A percentile compares a stretch with the other conserved stretches of the same genome.
Conservation (phyloP, 2,329 filamentous ascomycete species). For the Hyphodiscus sp. region DNA sequence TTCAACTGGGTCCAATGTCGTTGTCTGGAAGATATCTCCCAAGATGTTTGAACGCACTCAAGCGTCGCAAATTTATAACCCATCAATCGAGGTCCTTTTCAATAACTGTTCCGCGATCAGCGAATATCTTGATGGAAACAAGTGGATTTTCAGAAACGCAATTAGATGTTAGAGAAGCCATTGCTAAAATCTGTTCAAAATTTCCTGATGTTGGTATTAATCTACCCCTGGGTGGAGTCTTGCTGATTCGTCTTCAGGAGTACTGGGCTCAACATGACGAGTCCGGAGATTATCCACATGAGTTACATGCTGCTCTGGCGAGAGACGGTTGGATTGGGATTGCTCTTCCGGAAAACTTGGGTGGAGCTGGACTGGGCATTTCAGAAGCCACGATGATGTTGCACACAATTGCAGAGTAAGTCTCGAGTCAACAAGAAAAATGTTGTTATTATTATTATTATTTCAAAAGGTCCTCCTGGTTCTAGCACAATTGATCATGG, state of each 20-base stretch:
- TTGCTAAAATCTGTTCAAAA: slow-evolving; percentile 59
- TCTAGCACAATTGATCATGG: no score
- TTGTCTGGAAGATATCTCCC: slow-evolving; percentile 11
- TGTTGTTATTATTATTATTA: no score
- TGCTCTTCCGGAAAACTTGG: slow-evolving; percentile 66
- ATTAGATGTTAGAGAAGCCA: slow-evolving; percentile 63
- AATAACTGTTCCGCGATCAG: slow-evolving; percentile 9
- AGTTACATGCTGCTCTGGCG: slow-evolving; percentile 69
- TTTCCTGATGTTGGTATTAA: slow-evolving; percentile 51
- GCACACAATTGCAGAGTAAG: slow-evolving; percentile 67
- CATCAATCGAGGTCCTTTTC: slow-evolving; percentile 16
- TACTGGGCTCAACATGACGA: slow-evolving; percentile 76
- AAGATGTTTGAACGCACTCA: slow-evolving; percentile 6
- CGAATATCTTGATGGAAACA: slow-evolving; percentile 57
- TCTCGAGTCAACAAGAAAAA: slow-evolving; percentile 30
- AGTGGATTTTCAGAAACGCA: slow-evolving; percentile 68
- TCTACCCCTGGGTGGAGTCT: background rate
- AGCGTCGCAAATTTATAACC: background rate
- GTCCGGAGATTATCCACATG: slow-evolving; percentile 61
- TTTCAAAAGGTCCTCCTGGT: no score
- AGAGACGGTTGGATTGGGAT: slow-evolving; percentile 77
- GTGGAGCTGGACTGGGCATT: slow-evolving; percentile 70
- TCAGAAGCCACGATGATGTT: slow-evolving; percentile 84
- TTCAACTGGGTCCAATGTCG: background rate
- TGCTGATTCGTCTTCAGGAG: slow-evolving; percentile 29